phyloP scores from a whole-genome alignment of 768 basidiomycete species.

The Punctularia strigosozonata region DNA sequence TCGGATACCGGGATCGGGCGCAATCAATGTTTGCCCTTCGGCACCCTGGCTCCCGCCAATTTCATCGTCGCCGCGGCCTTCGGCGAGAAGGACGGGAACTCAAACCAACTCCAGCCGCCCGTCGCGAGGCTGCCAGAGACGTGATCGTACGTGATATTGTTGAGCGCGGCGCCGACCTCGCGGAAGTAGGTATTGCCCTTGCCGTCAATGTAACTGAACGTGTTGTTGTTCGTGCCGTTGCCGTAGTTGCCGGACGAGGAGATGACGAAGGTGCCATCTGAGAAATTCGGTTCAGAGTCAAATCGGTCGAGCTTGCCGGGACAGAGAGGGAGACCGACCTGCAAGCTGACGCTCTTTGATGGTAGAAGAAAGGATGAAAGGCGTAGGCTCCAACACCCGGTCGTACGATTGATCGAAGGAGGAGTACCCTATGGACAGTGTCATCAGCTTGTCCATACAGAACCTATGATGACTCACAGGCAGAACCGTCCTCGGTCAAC shows the following conservation, averaged over 20 bases:
- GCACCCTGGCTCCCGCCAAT: too few relatives aligned
- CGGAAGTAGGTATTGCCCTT: slow-evolving; percentile 53
- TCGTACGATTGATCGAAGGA: slow-evolving; percentile 61
- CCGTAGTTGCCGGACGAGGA: slow-evolving; percentile 38
- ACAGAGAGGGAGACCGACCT: too few relatives aligned
- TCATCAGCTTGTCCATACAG: background rate
- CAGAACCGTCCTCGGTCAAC: slow-evolving; percentile 19
- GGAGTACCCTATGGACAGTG: slow-evolving; percentile 27
- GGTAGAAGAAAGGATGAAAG: slow-evolving; percentile 44
- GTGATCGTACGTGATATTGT: slow-evolving; percentile 48
- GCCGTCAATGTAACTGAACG: slow-evolving; percentile 46
- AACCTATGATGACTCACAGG: slow-evolving; percentile 16
- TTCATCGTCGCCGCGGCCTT: too few relatives aligned
- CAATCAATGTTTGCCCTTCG: too few relatives aligned
- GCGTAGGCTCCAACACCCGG: slow-evolving; percentile 42
- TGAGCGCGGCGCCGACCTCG: slow-evolving; percentile 45
- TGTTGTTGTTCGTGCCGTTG: slow-evolving; percentile 63
- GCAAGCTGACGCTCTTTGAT: slow-evolving; percentile 50
- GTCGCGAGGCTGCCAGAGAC: slow-evolving; percentile 38
- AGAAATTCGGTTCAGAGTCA: too few relatives aligned
- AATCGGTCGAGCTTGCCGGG: too few relatives aligned
- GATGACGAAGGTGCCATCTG: slow-evolving; percentile 40
- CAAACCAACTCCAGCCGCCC: background rate
- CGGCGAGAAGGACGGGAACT: slow-evolving; percentile 5
- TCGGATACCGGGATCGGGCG: too few relatives aligned